Evolutionary conservation across 345 rosid genomes (phyloP).

Genomic region (Anastatica hierochuntica): DNA sequence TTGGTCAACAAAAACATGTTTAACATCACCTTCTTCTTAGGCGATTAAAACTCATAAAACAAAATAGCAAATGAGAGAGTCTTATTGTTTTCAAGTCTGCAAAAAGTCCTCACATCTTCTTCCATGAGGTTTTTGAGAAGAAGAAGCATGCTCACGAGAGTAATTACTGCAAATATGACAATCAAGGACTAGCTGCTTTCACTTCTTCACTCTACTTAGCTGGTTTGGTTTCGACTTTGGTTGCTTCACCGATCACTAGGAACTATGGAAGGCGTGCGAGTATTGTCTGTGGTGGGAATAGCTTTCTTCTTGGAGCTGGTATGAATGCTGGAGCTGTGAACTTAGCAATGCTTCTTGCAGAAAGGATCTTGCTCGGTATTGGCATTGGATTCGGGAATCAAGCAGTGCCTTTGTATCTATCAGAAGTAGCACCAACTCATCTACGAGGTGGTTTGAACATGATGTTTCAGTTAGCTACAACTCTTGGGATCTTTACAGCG

Average conservation of each 20-base stretch:
- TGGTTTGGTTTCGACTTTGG: conserved; percentile 68
- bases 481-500: conserved; percentile 66
- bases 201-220: conserved; percentile 91
- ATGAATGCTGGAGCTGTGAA: conserved; percentile 64
- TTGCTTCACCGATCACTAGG: conserved; percentile 74
- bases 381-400: conserved; percentile 95
- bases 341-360: conserved; percentile 66
- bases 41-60: no score
- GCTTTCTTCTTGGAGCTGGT: conserved; percentile 65
- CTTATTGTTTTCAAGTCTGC: no score
- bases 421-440: conserved; percentile 86
- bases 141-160: conserved; percentile 72
- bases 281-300: conserved; percentile 72
- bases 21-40: no score
- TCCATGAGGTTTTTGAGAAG: conserved; percentile 40
- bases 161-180: conserved; percentile 85
- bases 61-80: no score
- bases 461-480: conserved; percentile 81
- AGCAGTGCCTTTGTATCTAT: conserved; percentile 72
- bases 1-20: no score
- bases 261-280: conserved; percentile 70
- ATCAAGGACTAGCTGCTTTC: conserved; percentile 72
- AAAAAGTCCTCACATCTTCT: no score
- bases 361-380: conserved; percentile 78
- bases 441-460: conserved; percentile 71